Evolutionary conservation across 106 monocot species (phyloP).

Genomic region (Posidonia australis): DNA sequence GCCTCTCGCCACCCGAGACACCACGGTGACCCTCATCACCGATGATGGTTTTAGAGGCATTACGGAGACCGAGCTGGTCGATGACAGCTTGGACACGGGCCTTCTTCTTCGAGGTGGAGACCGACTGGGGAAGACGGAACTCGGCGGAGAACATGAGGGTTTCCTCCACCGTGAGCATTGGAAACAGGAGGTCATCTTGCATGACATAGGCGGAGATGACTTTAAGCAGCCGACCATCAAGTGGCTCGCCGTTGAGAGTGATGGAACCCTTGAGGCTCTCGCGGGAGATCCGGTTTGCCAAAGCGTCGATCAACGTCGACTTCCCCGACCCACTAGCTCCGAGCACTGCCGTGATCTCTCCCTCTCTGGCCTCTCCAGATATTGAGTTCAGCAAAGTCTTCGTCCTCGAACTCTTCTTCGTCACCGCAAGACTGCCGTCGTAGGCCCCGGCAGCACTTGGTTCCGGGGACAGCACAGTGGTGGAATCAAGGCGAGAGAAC

Average conservation of each 20-base stretch:
- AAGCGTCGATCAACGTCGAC: constrained; percentile 74
- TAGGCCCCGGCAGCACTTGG: neutral
- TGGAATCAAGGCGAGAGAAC: neutral
- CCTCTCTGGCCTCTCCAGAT: constrained; percentile 74
- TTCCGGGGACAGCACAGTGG: neutral
- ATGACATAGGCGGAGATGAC: constrained; percentile 74
- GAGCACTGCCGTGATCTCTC: constrained; percentile 74
- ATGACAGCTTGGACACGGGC: constrained; percentile 39
- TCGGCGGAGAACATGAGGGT: constrained; percentile 80
- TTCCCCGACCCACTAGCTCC: constrained; percentile 82
- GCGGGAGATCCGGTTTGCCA: constrained; percentile 54
- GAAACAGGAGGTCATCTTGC: constrained; percentile 77
- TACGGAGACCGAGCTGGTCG: constrained; percentile 45
- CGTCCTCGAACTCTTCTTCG: constrained; percentile 2
- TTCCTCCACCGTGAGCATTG: constrained; percentile 83
- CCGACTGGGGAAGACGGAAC: constrained; percentile 61
- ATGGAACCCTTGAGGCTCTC: constrained; percentile 53
- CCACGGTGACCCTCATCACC: constrained; percentile 58
- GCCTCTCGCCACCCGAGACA: constrained; percentile 75
- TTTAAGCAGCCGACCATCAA: constrained; percentile 40
- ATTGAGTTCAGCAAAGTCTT: constrained; percentile 50
- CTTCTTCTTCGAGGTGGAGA: constrained; percentile 36
- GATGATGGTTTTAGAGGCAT: constrained; percentile 41
- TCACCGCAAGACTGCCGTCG: neutral
- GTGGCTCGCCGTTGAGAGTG: constrained; percentile 46